Percentiles rank a stretch among this genome's conserved stretches.
phyloP scores from a whole-genome alignment of 441 rosid species.

The Populus hybrid region DNA sequence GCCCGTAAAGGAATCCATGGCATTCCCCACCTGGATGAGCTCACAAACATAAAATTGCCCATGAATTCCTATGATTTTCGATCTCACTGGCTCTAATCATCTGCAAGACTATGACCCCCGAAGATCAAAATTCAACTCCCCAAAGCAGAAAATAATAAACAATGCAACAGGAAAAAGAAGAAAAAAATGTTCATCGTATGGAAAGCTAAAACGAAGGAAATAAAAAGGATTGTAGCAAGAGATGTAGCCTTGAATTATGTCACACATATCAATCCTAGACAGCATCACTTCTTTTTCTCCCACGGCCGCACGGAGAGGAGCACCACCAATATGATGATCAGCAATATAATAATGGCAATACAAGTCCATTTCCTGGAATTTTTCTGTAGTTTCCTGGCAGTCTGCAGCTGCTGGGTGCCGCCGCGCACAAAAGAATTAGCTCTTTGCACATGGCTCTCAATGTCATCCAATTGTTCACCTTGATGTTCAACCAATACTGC shows the following conservation, averaged over 20 bases:
- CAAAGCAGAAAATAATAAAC: neutral
- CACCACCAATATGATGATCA: conserved; percentile 66
- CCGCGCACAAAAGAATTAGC: conserved; percentile 59
- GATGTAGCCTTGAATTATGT: neutral
- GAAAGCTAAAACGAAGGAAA: neutral
- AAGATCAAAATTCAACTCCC: conserved; percentile 1
- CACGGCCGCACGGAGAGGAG: conserved; percentile 63
- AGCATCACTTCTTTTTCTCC: conserved; percentile 30
- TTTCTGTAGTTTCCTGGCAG: conserved; percentile 66
- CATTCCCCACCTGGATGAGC: neutral
- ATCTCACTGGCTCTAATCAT: neutral
- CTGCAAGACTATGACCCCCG: neutral
- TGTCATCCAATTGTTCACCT: conserved; percentile 77
- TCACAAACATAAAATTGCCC: neutral
- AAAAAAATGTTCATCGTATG: neutral
- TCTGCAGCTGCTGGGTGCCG: conserved; percentile 51
- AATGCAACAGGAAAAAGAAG: neutral
- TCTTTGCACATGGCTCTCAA: conserved; percentile 73
- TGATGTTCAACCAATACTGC: conserved; percentile 77
- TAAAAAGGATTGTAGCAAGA: neutral
- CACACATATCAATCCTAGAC: neutral
- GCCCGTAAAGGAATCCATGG: neutral
- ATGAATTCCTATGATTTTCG: neutral
- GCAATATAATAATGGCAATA: conserved; percentile 52
- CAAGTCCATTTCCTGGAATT: conserved; percentile 86